Evolutionary conservation across 352 stramenopile species (phyloP), one percentile per base, ranked within the genome.

Genomic region (Pythium oligandrum): DNA sequence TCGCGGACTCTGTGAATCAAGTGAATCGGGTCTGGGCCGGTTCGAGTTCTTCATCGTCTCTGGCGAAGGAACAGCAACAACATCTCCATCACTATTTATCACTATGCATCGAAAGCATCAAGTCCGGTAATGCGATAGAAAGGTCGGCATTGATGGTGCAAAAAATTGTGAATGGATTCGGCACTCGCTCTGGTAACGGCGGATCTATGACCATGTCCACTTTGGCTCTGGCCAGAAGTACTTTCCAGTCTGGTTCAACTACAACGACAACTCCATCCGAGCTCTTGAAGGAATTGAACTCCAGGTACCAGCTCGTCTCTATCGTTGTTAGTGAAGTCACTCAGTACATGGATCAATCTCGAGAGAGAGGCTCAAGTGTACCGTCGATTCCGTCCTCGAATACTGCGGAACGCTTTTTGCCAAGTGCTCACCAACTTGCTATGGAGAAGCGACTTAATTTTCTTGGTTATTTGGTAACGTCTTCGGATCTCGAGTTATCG

Each of bases 141-240:
- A 85, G 75, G n/a, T 87, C 82, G 0, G 86, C 91, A 75, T 78
- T 66, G 51, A 70, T 95, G 38, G 78, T 95, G 36, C 69, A 90
- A 45, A 71, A 72, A 6, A 70, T 95, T 30, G 75, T 75, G 6
- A 73, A 88, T 8, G 62, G 63, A 30, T 81, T 69, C 51, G 80
- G 75, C 4, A 70, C 63, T 10, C 65, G 59, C 32, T 73, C 17
- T 26, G 17, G 17, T 26, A 26, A 26, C 17, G 17, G 17, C 17
- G 17, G 17, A 26, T 26, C 17, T 26, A 26, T 26, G 55, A 57
- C 32, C n/a, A 11, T n/a, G 40, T 84, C 75, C 4, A 71, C 71
- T 12, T 53, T 88, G 30, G 72, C 64, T 2, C 62, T 75, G 34
- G 62, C 68, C 3, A 57, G 51, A 3, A 68, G 37, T 37, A 61